A percentile compares a stretch with the other conserved stretches of the same genome.
Evolutionary conservation across 108 stramenopile genomes (phyloP).

Genomic region (Skeletonema menzelii): DNA sequence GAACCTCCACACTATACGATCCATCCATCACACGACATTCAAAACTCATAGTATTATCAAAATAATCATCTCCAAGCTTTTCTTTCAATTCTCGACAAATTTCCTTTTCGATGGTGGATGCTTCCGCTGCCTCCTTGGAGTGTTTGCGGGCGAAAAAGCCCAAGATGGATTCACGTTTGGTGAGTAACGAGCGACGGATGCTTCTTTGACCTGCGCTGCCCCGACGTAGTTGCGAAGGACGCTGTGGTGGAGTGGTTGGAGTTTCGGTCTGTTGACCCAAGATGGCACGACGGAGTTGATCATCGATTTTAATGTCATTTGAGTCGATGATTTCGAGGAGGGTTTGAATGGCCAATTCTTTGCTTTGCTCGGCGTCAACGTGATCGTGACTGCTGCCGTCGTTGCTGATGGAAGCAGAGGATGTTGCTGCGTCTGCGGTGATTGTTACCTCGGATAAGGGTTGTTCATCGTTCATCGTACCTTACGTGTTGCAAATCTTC

Average conservation of each 20-base stretch:
- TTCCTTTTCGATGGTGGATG: not conserved
- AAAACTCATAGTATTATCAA: not conserved
- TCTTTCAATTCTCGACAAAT: not conserved
- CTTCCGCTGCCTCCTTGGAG: not conserved
- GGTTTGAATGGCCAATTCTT: conserved; percentile 13
- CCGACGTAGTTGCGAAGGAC: too few relatives aligned
- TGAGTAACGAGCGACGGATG: not conserved
- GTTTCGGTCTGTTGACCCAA: conserved; percentile 13
- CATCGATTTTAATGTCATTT: conserved; percentile 24
- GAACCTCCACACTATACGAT: conserved; percentile 18
- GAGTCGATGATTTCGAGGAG: conserved; percentile 16
- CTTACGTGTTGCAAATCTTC: too few relatives aligned
- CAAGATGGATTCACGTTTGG: conserved; percentile 22
- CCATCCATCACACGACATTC: conserved; percentile 22
- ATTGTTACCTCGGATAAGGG: not conserved
- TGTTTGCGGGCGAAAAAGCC: conserved; percentile 6
- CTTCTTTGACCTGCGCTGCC: too few relatives aligned
- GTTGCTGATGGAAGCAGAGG: not conserved
- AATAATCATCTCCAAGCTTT: not conserved
- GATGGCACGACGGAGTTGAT: conserved; percentile 24
- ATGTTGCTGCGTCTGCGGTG: not conserved
- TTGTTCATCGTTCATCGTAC: not conserved
- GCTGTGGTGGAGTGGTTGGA: too few relatives aligned
- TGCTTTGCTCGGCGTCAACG: not conserved
- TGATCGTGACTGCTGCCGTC: not conserved